Evolutionary conservation across 352 stramenopile genomes (phyloP).

Genomic region (Phytophthora foliorum): DNA sequence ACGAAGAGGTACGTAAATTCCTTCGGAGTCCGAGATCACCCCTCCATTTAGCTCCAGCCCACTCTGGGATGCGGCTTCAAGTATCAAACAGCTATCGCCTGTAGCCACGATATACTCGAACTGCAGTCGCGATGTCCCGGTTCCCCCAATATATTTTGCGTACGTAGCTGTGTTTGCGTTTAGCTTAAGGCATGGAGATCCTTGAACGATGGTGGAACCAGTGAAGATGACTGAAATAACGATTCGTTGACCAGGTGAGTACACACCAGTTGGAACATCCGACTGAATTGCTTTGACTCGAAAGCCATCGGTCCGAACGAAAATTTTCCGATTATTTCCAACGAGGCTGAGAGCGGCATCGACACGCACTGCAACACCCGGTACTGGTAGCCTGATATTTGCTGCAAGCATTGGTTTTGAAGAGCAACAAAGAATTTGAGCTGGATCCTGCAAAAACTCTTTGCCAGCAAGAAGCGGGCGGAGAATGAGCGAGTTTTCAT

Average conservation of each 20-base stretch:
- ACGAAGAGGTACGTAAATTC: conserved; percentile 58
- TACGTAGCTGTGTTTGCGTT: conserved; percentile 55
- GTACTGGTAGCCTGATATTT: conserved; percentile 57
- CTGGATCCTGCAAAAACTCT: conserved; percentile 37
- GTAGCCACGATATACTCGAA: conserved; percentile 69
- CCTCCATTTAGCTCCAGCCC: conserved; percentile 65
- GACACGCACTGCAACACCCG: conserved; percentile 50
- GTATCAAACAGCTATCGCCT: conserved; percentile 51
- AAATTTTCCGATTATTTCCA: conserved; percentile 68
- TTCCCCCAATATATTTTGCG: conserved; percentile 65
- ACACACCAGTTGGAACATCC: conserved; percentile 53
- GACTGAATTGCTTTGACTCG: conserved; percentile 46
- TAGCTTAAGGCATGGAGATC: conserved; percentile 55
- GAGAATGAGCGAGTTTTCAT: conserved; percentile 55
- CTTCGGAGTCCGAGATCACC: conserved; percentile 54
- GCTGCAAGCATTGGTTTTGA: conserved; percentile 42
- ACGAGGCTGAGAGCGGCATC: conserved; percentile 70
- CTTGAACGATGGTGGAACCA: conserved; percentile 54
- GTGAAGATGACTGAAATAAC: conserved; percentile 64
- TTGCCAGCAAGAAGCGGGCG: conserved; percentile 42
- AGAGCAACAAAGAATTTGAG: conserved; percentile 54
- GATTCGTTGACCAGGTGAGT: conserved; percentile 71
- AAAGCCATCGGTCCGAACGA: conserved; percentile 70
- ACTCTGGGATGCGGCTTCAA: conserved; percentile 60
- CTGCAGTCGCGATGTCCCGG: conserved; percentile 45